Conservation (phyloP, 441 rosid genomes). For the Croton laevigatus region DNA sequence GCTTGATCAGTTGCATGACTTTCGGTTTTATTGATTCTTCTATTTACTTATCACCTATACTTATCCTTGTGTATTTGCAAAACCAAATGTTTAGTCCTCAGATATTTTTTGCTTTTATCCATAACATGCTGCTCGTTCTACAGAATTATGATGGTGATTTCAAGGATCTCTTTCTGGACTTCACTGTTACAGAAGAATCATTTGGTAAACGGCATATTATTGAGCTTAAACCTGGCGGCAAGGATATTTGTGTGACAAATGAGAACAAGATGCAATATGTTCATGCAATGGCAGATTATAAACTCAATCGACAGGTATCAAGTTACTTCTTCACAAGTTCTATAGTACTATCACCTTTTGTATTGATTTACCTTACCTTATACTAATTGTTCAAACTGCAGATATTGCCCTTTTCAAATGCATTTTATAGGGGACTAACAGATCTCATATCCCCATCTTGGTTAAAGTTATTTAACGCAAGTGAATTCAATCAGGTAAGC, state of each 20-base stretch:
- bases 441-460: conserved; percentile 91
- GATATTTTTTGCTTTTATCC: conserved; percentile 4
- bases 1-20: conserved; percentile 6
- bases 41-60: background rate
- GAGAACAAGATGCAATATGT: conserved; percentile 99
- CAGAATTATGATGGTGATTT: conserved; percentile 94
- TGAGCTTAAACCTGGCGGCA: conserved; percentile 93
- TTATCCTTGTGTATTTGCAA: conserved; percentile 6
- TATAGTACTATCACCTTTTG: conserved; percentile 10
- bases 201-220: conserved; percentile 70
- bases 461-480: conserved; percentile 91
- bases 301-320: conserved; percentile 91
- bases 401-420: conserved; percentile 94
- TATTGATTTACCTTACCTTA: conserved; percentile 18
- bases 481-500: conserved; percentile 94
- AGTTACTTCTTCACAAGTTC: conserved; percentile 17
- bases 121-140: conserved; percentile 14
- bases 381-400: conserved; percentile 43
- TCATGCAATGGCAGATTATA: conserved; percentile 98
- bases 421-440: conserved; percentile 87
- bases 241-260: conserved; percentile 71
- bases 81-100: background rate
- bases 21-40: background rate
- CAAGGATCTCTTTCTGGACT: conserved; percentile 87
- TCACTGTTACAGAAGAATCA: conserved; percentile 87